Evolutionary conservation across 345 rosid species (phyloP).

Genomic region (Erucastrum elatum): DNA sequence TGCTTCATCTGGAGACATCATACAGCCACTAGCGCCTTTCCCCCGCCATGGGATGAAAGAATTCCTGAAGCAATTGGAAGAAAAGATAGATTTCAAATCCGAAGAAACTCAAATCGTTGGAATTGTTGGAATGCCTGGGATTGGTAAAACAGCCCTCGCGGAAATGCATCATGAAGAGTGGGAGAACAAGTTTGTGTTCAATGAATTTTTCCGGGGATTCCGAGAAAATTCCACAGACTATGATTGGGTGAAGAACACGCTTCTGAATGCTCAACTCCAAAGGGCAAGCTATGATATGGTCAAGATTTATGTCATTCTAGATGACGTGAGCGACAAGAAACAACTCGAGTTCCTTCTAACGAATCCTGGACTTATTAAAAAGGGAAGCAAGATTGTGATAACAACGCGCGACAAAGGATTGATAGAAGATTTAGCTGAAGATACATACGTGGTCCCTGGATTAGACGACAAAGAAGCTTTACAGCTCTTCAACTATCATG

Average conservation of each 20-base stretch:
- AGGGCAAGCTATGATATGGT: no score
- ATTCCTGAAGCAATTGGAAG: background rate
- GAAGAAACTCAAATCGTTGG: background rate
- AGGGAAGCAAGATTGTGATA: background rate
- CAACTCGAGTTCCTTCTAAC: background rate
- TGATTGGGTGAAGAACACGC: background rate
- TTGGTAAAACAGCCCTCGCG: constrained; percentile 1
- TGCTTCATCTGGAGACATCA: no score
- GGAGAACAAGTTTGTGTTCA: no score
- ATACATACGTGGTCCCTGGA: background rate
- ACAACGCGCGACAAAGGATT: constrained; percentile 15
- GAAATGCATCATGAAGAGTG: no score
- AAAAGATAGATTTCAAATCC: background rate
- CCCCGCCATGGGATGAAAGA: no score
- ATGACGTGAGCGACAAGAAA: constrained; percentile 10
- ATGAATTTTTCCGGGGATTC: background rate
- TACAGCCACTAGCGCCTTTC: no score
- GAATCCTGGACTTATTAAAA: background rate
- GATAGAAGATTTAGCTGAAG: background rate
- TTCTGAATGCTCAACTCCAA: background rate
- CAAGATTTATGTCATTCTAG: background rate
- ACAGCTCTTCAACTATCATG: constrained; percentile 3
- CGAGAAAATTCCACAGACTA: background rate
- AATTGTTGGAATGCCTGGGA: constrained; percentile 22
- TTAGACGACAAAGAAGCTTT: constrained; percentile 11